Evolutionary conservation across 495 filamentous ascomycete genomes (phyloP).

Genomic region (Talaromyces liani): DNA sequence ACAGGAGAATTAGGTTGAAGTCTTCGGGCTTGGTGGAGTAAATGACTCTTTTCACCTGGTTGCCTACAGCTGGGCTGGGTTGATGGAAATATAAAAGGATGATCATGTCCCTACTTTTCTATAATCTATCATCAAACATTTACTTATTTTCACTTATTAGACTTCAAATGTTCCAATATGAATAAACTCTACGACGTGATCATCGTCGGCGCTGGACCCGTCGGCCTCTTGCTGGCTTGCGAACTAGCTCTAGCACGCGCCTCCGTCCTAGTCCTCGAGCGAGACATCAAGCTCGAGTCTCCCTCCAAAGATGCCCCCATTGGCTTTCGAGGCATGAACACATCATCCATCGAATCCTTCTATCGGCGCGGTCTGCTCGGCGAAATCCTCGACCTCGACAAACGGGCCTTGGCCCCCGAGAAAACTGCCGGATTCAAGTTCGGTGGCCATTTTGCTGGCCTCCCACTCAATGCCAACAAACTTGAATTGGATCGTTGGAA

Average conservation of each 20-base stretch:
- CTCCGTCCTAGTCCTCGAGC: conserved; percentile 23
- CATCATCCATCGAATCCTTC: conserved; percentile 18
- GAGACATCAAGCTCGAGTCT: conserved; percentile 11
- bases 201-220: conserved; percentile 34
- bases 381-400: conserved; percentile 10
- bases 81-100: background rate
- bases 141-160: background rate
- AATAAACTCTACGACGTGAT: conserved; percentile 20
- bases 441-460: conserved; percentile 25
- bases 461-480: conserved; percentile 17
- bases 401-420: background rate
- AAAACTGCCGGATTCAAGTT: conserved; percentile 12
- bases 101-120: background rate
- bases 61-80: background rate
- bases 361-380: conserved; percentile 25
- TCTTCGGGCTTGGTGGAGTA: background rate
- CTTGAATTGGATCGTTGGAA: conserved; percentile 18
- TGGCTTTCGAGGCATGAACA: conserved; percentile 22
- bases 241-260: conserved; percentile 16
- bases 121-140: background rate
- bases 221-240: conserved; percentile 32
- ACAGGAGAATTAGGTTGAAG: background rate
- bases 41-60: background rate
- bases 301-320: conserved; percentile 14
- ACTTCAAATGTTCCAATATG: background rate